Percentiles rank a stretch among this genome's conserved stretches.
phyloP scores from a whole-genome alignment of 192 early-diverging fungal genomes.

The Coemansia sp. region DNA sequence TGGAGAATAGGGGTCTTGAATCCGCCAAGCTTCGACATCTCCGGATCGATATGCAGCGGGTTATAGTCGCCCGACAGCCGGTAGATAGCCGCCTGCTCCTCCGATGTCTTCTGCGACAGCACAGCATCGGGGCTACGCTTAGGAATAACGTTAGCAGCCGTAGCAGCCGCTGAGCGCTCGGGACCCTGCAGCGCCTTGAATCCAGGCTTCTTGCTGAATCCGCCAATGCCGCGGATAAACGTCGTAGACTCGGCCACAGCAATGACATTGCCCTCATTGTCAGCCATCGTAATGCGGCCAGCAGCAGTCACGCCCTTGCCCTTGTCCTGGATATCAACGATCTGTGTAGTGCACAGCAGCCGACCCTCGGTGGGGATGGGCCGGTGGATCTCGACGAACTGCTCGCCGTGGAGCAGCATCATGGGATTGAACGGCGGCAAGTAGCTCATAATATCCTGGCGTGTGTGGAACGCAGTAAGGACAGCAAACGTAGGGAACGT shows the following conservation, averaged over 20 bases:
- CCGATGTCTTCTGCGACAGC: constrained; percentile 79
- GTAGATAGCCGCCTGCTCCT: constrained; percentile 94
- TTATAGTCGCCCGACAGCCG: constrained; percentile 94
- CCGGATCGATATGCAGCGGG: constrained; percentile 96
- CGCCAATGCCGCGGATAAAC: constrained; percentile 91
- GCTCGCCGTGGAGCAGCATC: constrained; percentile 99
- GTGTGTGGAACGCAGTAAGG: constrained; percentile 73
- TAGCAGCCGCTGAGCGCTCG: constrained; percentile 67
- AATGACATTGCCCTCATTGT: constrained; percentile 71
- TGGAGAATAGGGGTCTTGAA: constrained; percentile 98
- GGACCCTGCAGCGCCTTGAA: constrained; percentile 34
- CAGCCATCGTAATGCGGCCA: constrained; percentile 77
- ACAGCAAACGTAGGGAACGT: constrained; percentile 93
- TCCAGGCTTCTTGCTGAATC: constrained; percentile 80
- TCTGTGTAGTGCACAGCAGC: constrained; percentile 68
- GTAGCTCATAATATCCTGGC: constrained; percentile 58
- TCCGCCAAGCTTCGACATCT: constrained; percentile 89
- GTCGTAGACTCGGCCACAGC: constrained; percentile 86
- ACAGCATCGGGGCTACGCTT: constrained; percentile 82
- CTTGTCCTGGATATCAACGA: constrained; percentile 97
- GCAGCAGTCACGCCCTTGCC: constrained; percentile 87
- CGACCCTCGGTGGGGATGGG: constrained; percentile 83
- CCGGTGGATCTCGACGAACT: constrained; percentile 85
- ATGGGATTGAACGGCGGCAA: constrained; percentile 79
- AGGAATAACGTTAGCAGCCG: constrained; percentile 77